Conservation (phyloP, 495 filamentous ascomycete genomes). For the Wilcoxina mikolae region DNA sequence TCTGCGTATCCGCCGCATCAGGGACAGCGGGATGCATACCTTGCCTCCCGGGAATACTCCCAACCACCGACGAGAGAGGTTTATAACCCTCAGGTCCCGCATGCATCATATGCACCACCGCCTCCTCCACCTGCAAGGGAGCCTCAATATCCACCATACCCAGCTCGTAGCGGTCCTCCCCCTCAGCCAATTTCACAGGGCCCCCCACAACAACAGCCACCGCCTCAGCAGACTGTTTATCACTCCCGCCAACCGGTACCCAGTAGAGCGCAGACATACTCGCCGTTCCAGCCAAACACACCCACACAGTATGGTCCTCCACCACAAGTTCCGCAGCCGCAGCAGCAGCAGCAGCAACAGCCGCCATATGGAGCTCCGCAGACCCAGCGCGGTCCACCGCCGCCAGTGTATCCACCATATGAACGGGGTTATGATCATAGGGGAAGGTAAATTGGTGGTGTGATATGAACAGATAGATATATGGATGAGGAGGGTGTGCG, state of each 20-base stretch:
- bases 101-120: background rate
- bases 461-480: too few species aligned
- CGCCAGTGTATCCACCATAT: background rate
- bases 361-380: background rate
- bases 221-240: slow-evolving; percentile 1
- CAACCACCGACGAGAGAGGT: background rate
- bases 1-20: background rate
- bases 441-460: too few species aligned
- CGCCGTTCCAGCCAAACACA: background rate
- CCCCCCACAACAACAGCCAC: background rate
- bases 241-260: background rate
- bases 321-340: background rate
- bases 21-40: background rate
- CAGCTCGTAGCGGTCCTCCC: too few species aligned
- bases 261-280: background rate
- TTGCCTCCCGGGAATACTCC: background rate
- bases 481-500: background rate
- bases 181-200: too few species aligned
- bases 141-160: too few species aligned
- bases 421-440: background rate
- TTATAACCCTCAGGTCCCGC: background rate
- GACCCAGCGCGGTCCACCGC: too few species aligned
- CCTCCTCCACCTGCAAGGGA: background rate
- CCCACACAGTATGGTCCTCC: background rate
- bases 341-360: slow-evolving; percentile 13